Conservation (phyloP, 2,329 filamentous ascomycete species). For the Hymenoscyphus fraxineus region DNA sequence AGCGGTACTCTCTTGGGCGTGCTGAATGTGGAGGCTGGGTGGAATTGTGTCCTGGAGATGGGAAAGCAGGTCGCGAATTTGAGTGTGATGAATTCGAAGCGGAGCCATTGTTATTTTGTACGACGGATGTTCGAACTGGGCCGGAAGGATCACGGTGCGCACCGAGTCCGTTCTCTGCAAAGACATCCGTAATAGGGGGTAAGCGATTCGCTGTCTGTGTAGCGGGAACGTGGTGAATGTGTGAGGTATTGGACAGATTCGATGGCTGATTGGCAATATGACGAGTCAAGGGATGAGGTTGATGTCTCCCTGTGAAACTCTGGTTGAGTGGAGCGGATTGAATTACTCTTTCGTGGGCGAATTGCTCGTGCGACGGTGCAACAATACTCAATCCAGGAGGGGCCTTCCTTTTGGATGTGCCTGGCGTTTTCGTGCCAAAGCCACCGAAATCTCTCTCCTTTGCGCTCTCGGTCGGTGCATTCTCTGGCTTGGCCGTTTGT, state of each 20-base stretch:
- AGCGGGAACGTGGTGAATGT: constrained; percentile 86
- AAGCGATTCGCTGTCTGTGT: constrained; percentile 87
- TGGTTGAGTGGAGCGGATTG: constrained; percentile 94
- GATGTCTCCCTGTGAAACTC: constrained; percentile 87
- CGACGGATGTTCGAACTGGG: constrained; percentile 20
- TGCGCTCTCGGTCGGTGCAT: constrained; percentile 54
- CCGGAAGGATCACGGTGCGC: constrained; percentile 49
- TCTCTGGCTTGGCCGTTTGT: constrained; percentile 78
- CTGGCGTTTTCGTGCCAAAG: constrained; percentile 61
- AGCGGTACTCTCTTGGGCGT: constrained; percentile 83
- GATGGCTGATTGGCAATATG: constrained; percentile 79
- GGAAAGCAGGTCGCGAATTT: constrained; percentile 63
- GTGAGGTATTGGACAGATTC: constrained; percentile 76
- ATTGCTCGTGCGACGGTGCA: constrained; percentile 87
- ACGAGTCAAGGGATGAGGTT: constrained; percentile 70
- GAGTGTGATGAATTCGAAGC: constrained; percentile 58
- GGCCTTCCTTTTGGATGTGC: constrained; percentile 70
- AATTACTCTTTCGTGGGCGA: constrained; percentile 90
- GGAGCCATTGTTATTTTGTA: constrained; percentile 27
- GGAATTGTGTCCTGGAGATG: constrained; percentile 71
- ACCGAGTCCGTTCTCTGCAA: constrained; percentile 70
- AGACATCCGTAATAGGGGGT: constrained; percentile 91
- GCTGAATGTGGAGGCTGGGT: constrained; percentile 50
- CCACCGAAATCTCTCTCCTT: constrained; percentile 50
- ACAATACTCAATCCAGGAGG: constrained; percentile 91